phyloP scores from a whole-genome alignment of 345 rosid species.

The Eucalyptus marginata region DNA sequence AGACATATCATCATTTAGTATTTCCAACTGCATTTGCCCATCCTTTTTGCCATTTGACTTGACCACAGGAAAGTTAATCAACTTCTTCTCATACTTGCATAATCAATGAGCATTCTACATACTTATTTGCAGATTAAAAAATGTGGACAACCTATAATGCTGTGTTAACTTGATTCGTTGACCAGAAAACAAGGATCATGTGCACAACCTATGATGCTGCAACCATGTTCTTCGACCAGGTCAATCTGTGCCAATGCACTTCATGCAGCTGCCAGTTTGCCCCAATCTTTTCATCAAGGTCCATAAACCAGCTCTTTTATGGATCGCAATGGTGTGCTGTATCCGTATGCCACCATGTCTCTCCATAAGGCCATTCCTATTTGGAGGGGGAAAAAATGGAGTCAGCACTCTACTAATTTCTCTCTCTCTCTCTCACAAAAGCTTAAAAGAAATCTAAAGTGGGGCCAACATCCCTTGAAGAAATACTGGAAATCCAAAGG shows the following conservation, averaged over 20 bases:
- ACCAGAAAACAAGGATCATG: background rate
- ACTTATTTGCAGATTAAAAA: background rate
- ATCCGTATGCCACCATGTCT: conserved; percentile 49
- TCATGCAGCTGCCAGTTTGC: background rate
- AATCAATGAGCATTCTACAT: background rate
- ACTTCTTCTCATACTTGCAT: background rate
- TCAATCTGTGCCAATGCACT: background rate
- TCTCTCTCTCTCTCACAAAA: background rate
- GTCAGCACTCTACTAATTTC: background rate
- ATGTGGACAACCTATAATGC: background rate
- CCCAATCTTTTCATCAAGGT: conserved; percentile 5
- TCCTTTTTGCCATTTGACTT: background rate
- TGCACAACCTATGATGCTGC: background rate
- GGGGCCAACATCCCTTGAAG: background rate
- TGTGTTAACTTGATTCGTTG: background rate
- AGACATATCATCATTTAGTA: background rate
- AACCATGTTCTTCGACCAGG: background rate
- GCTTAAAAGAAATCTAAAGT: background rate
- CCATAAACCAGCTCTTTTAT: conserved; percentile 57
- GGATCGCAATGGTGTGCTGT: conserved; percentile 52
- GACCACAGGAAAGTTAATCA: background rate
- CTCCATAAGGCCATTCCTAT: conserved; percentile 55
- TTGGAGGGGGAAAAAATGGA: conserved; percentile 10
- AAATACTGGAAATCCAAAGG: background rate
- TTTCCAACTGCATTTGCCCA: background rate